These are phyloP conservation scores for Penicillium turbatum DNA, from an alignment of 495 filamentous ascomycete genomes.

Conservation along the genomic window DNA sequence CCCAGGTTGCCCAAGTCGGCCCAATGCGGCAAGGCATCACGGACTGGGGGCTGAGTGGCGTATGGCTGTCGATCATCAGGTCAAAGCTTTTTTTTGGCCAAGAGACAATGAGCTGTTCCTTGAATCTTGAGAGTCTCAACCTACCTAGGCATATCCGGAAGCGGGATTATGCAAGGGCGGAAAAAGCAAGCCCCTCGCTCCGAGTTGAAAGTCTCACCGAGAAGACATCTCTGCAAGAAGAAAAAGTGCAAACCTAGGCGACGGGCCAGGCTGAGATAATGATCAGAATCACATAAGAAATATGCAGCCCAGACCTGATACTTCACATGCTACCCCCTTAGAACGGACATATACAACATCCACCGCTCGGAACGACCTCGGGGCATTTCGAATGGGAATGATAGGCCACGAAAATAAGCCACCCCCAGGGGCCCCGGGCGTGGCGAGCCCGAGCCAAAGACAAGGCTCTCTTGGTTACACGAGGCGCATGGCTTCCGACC, in stretches of 20 bases:
- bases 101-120: neutral
- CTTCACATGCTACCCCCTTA: neutral
- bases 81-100: neutral
- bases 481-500: neutral
- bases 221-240: neutral
- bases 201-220: neutral
- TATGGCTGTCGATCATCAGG: neutral
- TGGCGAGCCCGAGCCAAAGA: neutral
- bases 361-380: neutral
- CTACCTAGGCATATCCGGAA: neutral
- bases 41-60: neutral
- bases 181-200: neutral
- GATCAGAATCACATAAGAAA: neutral
- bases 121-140: neutral
- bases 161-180: neutral
- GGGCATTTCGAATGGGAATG: neutral
- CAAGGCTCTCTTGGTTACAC: neutral
- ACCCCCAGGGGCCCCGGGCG: neutral
- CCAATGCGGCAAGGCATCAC: neutral
- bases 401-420: neutral
- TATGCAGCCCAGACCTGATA: neutral
- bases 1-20: neutral
- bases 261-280: neutral
- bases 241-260: neutral
- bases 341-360: neutral